A percentile compares a stretch with the other conserved stretches of the same genome.
Conservation (phyloP, 2,329 filamentous ascomycete genomes). For the Cladosporium sp. region DNA sequence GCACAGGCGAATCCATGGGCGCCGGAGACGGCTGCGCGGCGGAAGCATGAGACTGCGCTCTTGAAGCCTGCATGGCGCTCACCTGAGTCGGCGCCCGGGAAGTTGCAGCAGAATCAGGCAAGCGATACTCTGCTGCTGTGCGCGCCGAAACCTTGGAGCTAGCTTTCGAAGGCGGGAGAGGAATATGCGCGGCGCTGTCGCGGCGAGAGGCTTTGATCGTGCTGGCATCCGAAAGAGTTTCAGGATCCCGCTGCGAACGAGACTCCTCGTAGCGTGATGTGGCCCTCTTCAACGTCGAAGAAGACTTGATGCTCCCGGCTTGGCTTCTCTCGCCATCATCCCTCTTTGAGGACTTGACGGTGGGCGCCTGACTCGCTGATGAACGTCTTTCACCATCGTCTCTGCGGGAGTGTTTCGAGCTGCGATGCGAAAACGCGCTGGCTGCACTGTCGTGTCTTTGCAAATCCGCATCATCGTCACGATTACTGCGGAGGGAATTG, state of each 20-base stretch:
- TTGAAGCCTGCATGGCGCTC: conserved; percentile 16
- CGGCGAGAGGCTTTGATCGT: conserved; percentile 26
- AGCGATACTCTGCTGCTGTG: conserved; percentile 6
- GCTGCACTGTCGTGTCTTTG: conserved; percentile 20
- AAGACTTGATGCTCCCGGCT: conserved; percentile 8
- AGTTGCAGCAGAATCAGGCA: conserved; percentile 4
- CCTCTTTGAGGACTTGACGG: conserved; percentile 7
- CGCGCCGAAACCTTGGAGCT: conserved; percentile 4
- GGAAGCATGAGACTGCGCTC: conserved; percentile 15
- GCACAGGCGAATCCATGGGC: not conserved
- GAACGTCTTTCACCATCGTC: not conserved
- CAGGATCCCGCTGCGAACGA: conserved; percentile 16
- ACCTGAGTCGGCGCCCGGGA: conserved; percentile 13
- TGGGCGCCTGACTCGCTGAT: conserved; percentile 2
- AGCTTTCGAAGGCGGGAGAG: conserved; percentile 20
- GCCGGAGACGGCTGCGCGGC: conserved; percentile 13
- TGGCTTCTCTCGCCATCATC: conserved; percentile 4
- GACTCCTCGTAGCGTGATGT: conserved; percentile 1
- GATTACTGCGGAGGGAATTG: conserved; percentile 16
- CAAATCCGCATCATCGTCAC: conserved; percentile 27
- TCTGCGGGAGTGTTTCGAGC: not conserved
- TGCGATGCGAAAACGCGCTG: not conserved
- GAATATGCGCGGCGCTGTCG: conserved; percentile 24
- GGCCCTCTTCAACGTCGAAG: not conserved
- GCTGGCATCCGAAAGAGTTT: conserved; percentile 23